Conservation (phyloP, 306 rosid genomes). For the Acacia crassicarpa region DNA sequence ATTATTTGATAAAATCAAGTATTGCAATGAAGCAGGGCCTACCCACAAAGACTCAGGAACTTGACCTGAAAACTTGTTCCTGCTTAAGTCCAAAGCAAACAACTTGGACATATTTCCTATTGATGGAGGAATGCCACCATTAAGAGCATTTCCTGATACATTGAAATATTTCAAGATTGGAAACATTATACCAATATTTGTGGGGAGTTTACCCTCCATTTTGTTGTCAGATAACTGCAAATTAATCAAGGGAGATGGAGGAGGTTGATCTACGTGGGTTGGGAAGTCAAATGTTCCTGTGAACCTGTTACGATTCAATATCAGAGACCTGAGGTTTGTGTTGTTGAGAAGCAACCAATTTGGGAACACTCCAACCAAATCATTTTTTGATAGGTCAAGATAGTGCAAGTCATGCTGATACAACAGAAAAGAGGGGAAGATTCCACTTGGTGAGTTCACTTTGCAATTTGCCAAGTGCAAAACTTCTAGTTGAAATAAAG, state of each 20-base stretch:
- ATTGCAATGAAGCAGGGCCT: not conserved
- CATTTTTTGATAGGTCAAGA: not conserved
- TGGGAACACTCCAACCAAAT: not conserved
- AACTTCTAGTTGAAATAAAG: not conserved
- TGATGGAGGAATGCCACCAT: not conserved
- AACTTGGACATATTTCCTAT: not conserved
- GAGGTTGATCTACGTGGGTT: not conserved
- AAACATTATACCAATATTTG: not conserved
- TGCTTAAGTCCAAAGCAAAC: not conserved
- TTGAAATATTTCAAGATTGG: not conserved
- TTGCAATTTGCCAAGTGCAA: not conserved
- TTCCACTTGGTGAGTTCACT: not conserved
- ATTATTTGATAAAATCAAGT: not conserved
- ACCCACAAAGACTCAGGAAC: not conserved
- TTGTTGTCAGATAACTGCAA: not conserved
- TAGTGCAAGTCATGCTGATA: not conserved
- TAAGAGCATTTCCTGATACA: not conserved
- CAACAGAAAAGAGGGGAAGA: not conserved
- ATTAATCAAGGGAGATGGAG: not conserved
- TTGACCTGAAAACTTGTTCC: not conserved
- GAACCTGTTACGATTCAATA: not conserved
- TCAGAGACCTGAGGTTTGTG: not conserved
- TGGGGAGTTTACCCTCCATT: not conserved
- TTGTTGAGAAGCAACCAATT: not conserved
- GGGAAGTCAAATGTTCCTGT: not conserved